These are phyloP conservation scores for Cercospora brassicicola DNA, from an alignment of 2,329 filamentous ascomycete genomes.

Conservation along the genomic window DNA sequence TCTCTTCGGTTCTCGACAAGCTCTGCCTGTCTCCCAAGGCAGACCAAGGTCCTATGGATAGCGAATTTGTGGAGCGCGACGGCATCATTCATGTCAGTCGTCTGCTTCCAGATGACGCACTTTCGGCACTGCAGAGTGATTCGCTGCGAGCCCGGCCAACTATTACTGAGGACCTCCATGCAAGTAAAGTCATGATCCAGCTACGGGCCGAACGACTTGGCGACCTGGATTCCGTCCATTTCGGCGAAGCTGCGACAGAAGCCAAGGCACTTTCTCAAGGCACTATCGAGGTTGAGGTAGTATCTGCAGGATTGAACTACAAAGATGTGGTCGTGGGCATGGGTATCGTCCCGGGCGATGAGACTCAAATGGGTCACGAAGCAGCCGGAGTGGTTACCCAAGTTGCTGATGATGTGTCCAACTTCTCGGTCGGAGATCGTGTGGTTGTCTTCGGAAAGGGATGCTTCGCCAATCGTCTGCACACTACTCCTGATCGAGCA, in stretches of 20 bases:
- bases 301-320: conserved; percentile 26
- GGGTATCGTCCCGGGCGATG: conserved; percentile 18
- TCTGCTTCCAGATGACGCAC: background rate
- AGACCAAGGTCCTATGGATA: background rate
- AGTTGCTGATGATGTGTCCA: conserved; percentile 34
- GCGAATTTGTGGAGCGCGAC: background rate
- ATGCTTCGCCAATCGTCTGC: background rate
- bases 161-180: background rate
- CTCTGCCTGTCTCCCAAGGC: background rate
- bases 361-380: conserved; percentile 39
- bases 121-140: background rate
- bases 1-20: background rate
- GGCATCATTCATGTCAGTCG: background rate
- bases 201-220: background rate
- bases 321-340: conserved; percentile 15
- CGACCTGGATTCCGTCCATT: background rate
- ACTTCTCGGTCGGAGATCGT: conserved; percentile 32
- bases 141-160: background rate
- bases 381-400: conserved; percentile 37
- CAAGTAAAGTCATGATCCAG: background rate
- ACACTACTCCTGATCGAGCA: background rate
- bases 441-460: conserved; percentile 7
- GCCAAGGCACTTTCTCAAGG: background rate
- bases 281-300: background rate
- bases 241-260: background rate